Percentiles rank a stretch among this genome's conserved stretches.
phyloP scores from a whole-genome alignment of 345 rosid species.

The Cardamine resedifolia region DNA sequence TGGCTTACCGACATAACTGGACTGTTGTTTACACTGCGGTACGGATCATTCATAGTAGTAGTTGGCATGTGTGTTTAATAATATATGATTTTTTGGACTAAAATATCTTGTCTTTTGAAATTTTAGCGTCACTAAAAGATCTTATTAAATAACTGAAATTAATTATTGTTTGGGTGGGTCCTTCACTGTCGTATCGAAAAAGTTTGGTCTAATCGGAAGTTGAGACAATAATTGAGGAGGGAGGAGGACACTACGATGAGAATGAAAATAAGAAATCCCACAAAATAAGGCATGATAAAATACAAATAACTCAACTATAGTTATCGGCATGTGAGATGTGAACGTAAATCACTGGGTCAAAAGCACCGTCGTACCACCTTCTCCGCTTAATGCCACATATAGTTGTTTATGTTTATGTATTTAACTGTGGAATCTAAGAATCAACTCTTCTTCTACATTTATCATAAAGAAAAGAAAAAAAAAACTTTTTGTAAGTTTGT shows the following conservation, averaged over 20 bases:
- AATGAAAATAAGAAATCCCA: background rate
- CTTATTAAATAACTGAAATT: background rate
- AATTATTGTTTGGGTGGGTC: conserved; percentile 13
- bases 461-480: background rate
- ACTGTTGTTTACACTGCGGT: conserved; percentile 12
- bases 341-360: conserved; percentile 16
- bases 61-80: background rate
- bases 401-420: background rate
- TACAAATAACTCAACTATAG: conserved; percentile 13
- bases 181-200: background rate
- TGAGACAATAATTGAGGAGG: conserved; percentile 17
- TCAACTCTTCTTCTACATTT: background rate
- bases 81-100: too few relatives aligned
- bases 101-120: background rate
- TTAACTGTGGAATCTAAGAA: background rate
- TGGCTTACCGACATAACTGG: conserved; percentile 28
- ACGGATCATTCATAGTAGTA: conserved; percentile 1
- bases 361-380: conserved; percentile 2
- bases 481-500: too few relatives aligned
- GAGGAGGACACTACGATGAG: conserved; percentile 22
- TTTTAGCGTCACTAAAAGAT: background rate
- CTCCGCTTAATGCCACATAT: conserved; percentile 15
- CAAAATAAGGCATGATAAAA: conserved; percentile 16
- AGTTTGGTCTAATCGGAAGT: background rate
- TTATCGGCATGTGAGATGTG: conserved; percentile 26